These are phyloP conservation scores for Melastoma malabathricum DNA, from an alignment of 345 rosid genomes.

Conservation along the genomic window DNA sequence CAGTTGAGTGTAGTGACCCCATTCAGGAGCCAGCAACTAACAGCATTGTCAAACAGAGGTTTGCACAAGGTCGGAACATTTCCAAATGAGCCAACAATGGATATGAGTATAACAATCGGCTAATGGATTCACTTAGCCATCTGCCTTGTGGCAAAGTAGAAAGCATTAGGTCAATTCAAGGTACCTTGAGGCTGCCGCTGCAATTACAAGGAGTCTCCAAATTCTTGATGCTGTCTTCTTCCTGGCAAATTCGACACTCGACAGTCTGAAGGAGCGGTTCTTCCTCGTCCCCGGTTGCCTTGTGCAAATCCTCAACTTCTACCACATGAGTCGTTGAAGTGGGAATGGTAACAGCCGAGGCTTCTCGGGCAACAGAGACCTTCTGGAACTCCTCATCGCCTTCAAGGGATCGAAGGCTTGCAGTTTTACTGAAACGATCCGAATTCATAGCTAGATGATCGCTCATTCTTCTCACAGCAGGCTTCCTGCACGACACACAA, in stretches of 20 bases:
- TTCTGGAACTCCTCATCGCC: slow-evolving; percentile 12
- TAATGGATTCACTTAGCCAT: too few relatives aligned
- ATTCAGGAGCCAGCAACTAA: too few relatives aligned
- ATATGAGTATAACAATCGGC: too few relatives aligned
- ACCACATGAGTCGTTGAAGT: slow-evolving; percentile 18
- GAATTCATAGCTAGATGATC: slow-evolving; percentile 63
- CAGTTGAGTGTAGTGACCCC: too few relatives aligned
- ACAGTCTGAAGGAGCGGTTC: slow-evolving; percentile 64
- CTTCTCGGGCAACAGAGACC: slow-evolving; percentile 21
- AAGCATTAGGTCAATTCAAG: not conserved
- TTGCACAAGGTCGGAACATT: too few relatives aligned
- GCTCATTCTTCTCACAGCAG: slow-evolving; percentile 28
- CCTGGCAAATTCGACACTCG: slow-evolving; percentile 97
- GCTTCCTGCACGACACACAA: slow-evolving; percentile 4
- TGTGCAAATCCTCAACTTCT: slow-evolving; percentile 17
- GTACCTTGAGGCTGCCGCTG: slow-evolving; percentile 80
- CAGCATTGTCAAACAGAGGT: too few relatives aligned
- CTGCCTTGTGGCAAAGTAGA: too few relatives aligned
- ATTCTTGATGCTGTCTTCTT: slow-evolving; percentile 63
- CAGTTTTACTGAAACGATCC: slow-evolving; percentile 47
- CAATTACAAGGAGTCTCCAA: slow-evolving; percentile 89
- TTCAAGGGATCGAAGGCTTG: slow-evolving; percentile 17
- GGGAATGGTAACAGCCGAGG: slow-evolving; percentile 9
- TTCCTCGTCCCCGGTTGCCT: slow-evolving; percentile 23
- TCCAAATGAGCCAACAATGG: too few relatives aligned